Conservation (phyloP, 2,329 filamentous ascomycete genomes). For the Aspergillus luchuensis region DNA sequence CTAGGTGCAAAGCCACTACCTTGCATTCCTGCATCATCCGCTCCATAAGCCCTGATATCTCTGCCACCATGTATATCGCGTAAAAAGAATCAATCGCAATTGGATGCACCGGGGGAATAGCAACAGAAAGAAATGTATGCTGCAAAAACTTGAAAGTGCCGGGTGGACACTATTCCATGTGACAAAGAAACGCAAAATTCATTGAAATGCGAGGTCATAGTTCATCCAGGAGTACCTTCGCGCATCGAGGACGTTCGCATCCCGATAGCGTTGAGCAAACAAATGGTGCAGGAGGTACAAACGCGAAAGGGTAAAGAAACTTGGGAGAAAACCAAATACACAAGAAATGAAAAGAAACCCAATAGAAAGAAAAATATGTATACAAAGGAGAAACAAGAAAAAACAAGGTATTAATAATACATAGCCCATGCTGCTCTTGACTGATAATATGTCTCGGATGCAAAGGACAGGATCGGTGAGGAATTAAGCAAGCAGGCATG, state of each 20-base stretch:
- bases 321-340: not conserved
- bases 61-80: slow-evolving; percentile 17
- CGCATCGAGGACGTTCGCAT: not conserved
- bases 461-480: slow-evolving; percentile 8
- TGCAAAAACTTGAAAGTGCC: slow-evolving; percentile 3
- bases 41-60: slow-evolving; percentile 13
- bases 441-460: not conserved
- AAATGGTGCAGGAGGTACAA: not conserved
- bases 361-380: slow-evolving; percentile 20
- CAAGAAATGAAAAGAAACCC: not conserved
- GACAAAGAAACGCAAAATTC: not conserved
- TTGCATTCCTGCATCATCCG: slow-evolving; percentile 13
- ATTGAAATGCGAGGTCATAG: slow-evolving; percentile 5
- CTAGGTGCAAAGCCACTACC: slow-evolving; percentile 7
- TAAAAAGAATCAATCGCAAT: slow-evolving; percentile 7
- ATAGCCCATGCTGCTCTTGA: slow-evolving; percentile 11
- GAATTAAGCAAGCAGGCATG: slow-evolving; percentile 15
- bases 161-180: not conserved
- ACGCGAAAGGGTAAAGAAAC: not conserved
- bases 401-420: slow-evolving; percentile 22
- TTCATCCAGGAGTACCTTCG: not conserved
- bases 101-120: slow-evolving; percentile 2
- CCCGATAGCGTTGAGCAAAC: not conserved
- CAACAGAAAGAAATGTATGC: slow-evolving; percentile 2
- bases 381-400: slow-evolving; percentile 10